These are phyloP conservation scores for Gleditsia sinensis DNA, from an alignment of 306 rosid species.

Conservation along the genomic window DNA sequence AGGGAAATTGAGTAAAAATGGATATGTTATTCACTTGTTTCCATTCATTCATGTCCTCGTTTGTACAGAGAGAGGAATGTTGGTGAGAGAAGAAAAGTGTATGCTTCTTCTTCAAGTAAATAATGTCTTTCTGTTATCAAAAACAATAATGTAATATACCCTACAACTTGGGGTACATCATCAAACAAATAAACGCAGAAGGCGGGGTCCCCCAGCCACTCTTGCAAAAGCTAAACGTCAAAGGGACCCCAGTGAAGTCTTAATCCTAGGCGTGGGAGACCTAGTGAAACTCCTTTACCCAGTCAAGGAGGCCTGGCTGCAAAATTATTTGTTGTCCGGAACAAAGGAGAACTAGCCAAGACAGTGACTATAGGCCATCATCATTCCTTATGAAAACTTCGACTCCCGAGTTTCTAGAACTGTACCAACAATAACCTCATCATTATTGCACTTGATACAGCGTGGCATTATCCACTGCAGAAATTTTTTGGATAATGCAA, in stretches of 20 bases:
- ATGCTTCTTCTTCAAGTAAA: conserved; percentile 4
- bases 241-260: conserved; percentile 4
- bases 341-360: background rate
- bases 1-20: too few species aligned
- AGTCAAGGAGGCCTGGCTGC: conserved; percentile 2
- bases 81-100: background rate
- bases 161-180: background rate
- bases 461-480: background rate
- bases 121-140: background rate
- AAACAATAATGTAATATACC: background rate
- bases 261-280: conserved; percentile 17
- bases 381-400: background rate
- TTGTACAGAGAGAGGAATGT: background rate
- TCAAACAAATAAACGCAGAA: background rate
- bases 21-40: background rate
- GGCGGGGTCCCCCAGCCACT: background rate
- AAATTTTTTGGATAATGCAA: background rate
- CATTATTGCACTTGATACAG: background rate
- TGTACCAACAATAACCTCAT: background rate
- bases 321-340: background rate
- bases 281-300: background rate
- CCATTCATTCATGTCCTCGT: background rate
- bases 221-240: conserved; percentile 5
- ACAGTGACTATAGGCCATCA: background rate
- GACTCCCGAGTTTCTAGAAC: background rate